phyloP scores from a whole-genome alignment of 192 early-diverging fungal genomes.

The Backusella circina region DNA sequence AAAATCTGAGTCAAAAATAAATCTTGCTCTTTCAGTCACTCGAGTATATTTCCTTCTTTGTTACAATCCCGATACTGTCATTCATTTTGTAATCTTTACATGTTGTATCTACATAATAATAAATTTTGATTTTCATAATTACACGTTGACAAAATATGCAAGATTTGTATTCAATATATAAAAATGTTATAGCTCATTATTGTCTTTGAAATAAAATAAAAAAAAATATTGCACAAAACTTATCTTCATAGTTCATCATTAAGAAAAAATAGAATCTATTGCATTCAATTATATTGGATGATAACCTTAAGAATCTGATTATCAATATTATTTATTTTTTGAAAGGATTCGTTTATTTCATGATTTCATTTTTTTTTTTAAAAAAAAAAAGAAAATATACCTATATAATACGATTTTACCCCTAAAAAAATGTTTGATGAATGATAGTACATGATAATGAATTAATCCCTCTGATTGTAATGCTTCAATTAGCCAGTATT shows the following conservation, averaged over 20 bases:
- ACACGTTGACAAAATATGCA: background rate
- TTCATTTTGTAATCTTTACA: background rate
- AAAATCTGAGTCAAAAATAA: background rate
- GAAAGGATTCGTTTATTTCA: background rate
- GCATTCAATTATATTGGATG: no score
- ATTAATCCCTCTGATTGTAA: background rate
- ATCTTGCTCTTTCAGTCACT: background rate
- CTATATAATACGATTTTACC: background rate
- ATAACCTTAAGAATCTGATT: no score
- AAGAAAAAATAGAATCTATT: no score
- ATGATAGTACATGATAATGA: background rate
- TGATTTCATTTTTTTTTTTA: background rate
- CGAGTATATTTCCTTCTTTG: background rate
- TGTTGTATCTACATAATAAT: background rate
- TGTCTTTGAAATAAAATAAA: no score
- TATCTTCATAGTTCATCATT: background rate
- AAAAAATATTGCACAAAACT: no score
- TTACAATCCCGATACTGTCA: background rate
- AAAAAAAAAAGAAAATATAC: background rate
- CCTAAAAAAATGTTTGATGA: background rate
- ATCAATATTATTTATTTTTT: no score
- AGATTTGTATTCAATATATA: background rate
- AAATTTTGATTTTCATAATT: background rate
- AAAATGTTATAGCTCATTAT: background rate
- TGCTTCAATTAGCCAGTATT: background rate